Base-by-base conservation (phyloP, 2,329 filamentous ascomycete genomes). In the Beauveria pseudobassiana region DNA sequence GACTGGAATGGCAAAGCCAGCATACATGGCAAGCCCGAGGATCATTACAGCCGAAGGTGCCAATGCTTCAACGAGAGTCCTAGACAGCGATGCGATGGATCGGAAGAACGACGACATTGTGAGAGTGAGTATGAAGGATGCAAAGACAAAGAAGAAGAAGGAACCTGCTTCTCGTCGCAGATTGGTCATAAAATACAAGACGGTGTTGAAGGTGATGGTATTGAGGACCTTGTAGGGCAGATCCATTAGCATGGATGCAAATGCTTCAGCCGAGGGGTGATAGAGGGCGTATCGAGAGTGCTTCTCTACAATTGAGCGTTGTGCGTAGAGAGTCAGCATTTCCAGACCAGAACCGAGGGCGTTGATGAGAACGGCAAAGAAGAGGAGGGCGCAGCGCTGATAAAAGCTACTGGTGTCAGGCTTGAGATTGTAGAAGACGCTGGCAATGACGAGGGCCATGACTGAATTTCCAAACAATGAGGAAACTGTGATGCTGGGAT, bases 341-440 rank as follows among this genome's bases (percentile, higher is more conserved):
- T 38, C 34, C 5, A 67, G 63, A 24, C 68, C 63, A 20, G 65
- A 66, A 5, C 65, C 64, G 71, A 74, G 63, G 1, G 67, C 68
- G 16, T 71, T 70, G 53, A 78, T 71, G 3, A 79, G 53, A 5
- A 73, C 66, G 1, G 68, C 59, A 40, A 71, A 71, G 64, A 73
- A 73, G 30, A 73, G 63, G 3, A 71, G 62, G 9, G 66, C 63
- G 26, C 63, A 65, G 2, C 67, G 65, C 9, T 66, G 65, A 70
- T 81, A 88, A 72, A 89, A 87, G 63, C 80, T 84, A n/a, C 69
- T 68, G 0, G 84, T 85, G 49, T 77, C 76, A 1, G 73, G 62
- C 14, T 74, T 67, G 34, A 88, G 73, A 69, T 88, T 83, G 64
- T 87, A 86, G 73, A 90, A 90, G 10, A 89, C 74, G 46, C 83